Conservation (phyloP, 768 basidiomycete genomes). For the Xanthoconium stramineum region DNA sequence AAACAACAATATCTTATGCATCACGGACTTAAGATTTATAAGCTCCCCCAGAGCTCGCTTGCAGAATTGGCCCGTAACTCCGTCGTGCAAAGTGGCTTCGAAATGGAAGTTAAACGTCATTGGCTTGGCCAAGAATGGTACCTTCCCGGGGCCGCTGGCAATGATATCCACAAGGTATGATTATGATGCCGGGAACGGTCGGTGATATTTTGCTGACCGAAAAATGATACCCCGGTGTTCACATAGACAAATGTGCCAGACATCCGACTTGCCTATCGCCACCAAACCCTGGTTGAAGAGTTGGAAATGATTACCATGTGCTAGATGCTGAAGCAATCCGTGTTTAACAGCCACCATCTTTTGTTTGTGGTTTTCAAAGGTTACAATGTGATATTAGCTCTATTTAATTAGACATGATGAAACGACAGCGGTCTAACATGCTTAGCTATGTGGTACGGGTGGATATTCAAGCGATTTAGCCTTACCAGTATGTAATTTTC, state of each 20-base stretch:
- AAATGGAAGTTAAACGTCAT: conserved; percentile 96
- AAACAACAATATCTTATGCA: neutral
- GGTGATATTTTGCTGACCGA: conserved; percentile 1
- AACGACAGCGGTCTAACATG: no score
- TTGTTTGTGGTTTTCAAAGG: neutral
- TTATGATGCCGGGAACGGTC: neutral
- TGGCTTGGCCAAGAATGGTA: conserved; percentile 96
- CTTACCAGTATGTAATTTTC: no score
- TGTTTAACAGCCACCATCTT: neutral
- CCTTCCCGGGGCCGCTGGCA: conserved; percentile 87
- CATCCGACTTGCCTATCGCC: conserved; percentile 85
- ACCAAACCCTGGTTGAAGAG: conserved; percentile 85
- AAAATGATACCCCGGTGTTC: neutral
- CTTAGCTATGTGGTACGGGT: no score
- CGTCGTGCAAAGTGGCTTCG: conserved; percentile 94
- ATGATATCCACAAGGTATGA: conserved; percentile 90
- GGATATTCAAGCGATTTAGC: no score
- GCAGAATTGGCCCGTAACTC: conserved; percentile 99
- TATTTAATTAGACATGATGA: no score
- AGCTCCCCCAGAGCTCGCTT: conserved; percentile 88
- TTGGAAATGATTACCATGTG: conserved; percentile 57
- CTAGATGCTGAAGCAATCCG: neutral
- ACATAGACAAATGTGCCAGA: conserved; percentile 94
- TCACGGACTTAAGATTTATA: conserved; percentile 71
- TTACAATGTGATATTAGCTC: neutral